Evolutionary conservation across 768 basidiomycete species (phyloP), one percentile per base, ranked within the genome.

Genomic region (Lentinus tigrinus): DNA sequence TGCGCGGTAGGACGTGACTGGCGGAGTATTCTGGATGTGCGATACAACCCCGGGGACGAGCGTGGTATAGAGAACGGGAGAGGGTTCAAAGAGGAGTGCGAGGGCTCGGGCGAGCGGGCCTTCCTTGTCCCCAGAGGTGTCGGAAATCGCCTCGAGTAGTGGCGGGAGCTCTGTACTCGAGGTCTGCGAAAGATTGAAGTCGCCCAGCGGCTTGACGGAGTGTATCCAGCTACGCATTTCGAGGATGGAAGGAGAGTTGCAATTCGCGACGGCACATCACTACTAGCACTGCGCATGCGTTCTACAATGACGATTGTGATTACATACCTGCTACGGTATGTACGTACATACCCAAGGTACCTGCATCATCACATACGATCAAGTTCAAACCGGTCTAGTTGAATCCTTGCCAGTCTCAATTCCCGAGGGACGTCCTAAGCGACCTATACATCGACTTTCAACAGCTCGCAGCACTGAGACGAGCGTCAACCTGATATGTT

Each of bases 21-120:
- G 47, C 3, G 21, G 47, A 6, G 57, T 11, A 36, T 21, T 1
- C 11, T 54, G 38, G 21, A 69, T 48, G 27, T 57, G 54, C 8
- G 57, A 47, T 42, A 73, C 71, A 40, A 89, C 72, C 51, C 79
- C 75, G 2, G 87, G 87, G 49, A 84, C 79, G 49, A 92, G 80
- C 26, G 73, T 72, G 27, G 67, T 67, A 44, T 70, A 68, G 28
- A 92, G 78, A 51, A 83, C 75, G 3, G 82, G 81, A 2, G 89
- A 89, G 43, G 83, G 78, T 69, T 94, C 91, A 68, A 92, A 88
- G 56, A 86, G 78, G 47, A 74, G 63, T 8, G 73, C 63, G 40
- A 85, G 68, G 55, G 73, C 65, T 19, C 57, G 58, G 31, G 66
- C 66, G 40, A 82, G 73, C 23, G 70, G 65, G 17, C 64, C 61